Evolutionary conservation across 1,284 basidiomycete genomes (phyloP).

Genomic region (Tetrapyrgos nigripes): DNA sequence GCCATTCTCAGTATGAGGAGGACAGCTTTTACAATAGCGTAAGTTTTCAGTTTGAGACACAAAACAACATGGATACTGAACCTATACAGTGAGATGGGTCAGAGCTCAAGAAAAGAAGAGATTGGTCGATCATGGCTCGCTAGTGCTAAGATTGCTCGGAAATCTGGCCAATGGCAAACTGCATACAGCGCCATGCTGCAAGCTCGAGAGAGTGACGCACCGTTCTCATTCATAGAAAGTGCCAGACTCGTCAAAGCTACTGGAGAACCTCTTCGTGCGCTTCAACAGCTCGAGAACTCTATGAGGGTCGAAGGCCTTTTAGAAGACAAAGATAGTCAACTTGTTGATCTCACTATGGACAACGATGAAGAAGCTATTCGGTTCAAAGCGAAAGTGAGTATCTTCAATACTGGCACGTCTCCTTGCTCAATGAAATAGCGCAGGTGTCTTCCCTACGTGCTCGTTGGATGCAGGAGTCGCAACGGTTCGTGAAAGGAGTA

Average conservation of each 20-base stretch:
- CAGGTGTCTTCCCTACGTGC: conserved; percentile 90
- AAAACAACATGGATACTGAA: no score
- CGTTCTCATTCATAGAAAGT: conserved; percentile 90
- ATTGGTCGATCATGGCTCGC: conserved; percentile 90
- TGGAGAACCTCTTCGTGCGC: conserved; percentile 86
- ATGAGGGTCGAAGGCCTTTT: conserved; percentile 58
- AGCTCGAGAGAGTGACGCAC: conserved; percentile 78
- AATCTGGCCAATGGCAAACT: conserved; percentile 95
- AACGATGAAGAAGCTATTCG: conserved; percentile 52
- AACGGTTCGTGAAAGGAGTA: conserved; percentile 76
- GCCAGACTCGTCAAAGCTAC: conserved; percentile 86
- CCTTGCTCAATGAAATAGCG: background rate
- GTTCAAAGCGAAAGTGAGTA: conserved; percentile 77
- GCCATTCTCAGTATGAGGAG: conserved; percentile 91
- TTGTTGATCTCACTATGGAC: conserved; percentile 63
- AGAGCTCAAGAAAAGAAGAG: conserved; percentile 46
- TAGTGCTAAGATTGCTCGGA: conserved; percentile 94
- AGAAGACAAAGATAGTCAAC: conserved; percentile 37
- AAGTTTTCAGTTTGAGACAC: conserved; percentile 32
- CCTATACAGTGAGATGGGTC: background rate
- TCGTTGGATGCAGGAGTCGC: conserved; percentile 93
- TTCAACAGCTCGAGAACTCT: conserved; percentile 89
- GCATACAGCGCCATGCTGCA: conserved; percentile 97
- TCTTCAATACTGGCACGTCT: background rate
- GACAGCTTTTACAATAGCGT: conserved; percentile 84